These are phyloP conservation scores for Solanum sitiens DNA, from an alignment of 257 asterid genomes.

Conservation along the genomic window DNA sequence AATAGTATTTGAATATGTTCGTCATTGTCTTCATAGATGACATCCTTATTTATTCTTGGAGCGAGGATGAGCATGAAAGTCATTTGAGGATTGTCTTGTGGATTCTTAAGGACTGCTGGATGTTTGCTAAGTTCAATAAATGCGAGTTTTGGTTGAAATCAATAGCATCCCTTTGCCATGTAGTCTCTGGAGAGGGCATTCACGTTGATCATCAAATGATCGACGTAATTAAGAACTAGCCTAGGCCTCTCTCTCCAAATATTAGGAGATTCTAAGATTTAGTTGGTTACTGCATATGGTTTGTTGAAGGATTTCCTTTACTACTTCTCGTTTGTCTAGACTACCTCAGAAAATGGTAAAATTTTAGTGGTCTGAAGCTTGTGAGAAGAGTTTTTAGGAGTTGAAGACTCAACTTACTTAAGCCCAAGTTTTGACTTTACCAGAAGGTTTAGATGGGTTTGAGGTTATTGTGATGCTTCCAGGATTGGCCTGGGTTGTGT, in stretches of 20 bases:
- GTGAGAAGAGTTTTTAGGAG: not conserved
- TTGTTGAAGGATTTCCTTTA: too few relatives aligned
- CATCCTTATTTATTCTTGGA: not conserved
- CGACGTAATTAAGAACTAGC: not conserved
- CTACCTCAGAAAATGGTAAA: not conserved
- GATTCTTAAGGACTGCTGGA: not conserved
- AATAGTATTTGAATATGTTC: not conserved
- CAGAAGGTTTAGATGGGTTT: not conserved
- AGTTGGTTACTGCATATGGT: not conserved
- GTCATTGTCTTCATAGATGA: not conserved
- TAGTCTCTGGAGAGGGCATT: not conserved
- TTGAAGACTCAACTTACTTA: not conserved
- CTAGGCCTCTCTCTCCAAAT: not conserved
- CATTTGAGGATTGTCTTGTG: not conserved
- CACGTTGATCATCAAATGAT: not conserved
- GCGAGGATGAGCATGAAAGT: too few relatives aligned
- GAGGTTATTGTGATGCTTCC: not conserved
- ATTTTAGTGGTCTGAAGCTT: not conserved
- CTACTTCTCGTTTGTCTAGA: not conserved
- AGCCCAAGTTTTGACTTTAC: not conserved
- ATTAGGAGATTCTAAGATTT: not conserved
- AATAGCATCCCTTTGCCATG: not conserved
- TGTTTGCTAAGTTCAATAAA: not conserved
- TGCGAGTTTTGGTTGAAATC: not conserved
- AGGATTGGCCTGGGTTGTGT: too few relatives aligned